Evolutionary conservation across 2,329 filamentous ascomycete genomes (phyloP).

Genomic region (Aspergillus sp.): DNA sequence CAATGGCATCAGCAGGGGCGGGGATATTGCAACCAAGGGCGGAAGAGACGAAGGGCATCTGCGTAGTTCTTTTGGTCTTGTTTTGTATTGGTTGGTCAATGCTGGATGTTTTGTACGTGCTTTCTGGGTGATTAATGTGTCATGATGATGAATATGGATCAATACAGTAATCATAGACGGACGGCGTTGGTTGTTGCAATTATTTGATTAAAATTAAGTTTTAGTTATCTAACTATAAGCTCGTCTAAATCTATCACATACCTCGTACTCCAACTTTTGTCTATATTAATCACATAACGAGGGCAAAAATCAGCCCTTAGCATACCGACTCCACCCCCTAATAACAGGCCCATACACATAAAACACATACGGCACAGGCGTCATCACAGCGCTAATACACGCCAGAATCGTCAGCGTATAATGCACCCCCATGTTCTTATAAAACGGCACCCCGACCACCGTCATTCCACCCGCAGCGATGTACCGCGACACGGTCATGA

Average conservation of each 20-base stretch:
- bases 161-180: too few species aligned
- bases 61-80: constrained; percentile 2
- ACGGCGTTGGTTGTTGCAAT: too few species aligned
- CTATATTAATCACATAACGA: not conserved
- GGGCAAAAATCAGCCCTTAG: not conserved
- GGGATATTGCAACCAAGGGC: not conserved
- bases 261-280: not conserved
- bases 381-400: constrained; percentile 30
- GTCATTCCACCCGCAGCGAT: constrained; percentile 33
- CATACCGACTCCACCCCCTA: not conserved
- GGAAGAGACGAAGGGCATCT: constrained; percentile 13
- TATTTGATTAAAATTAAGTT: too few species aligned
- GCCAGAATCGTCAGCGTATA: constrained; percentile 38
- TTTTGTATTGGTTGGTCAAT: not conserved
- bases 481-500: constrained; percentile 38
- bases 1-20: not conserved
- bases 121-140: not conserved
- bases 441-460: constrained; percentile 30
- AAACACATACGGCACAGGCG: constrained; percentile 36
- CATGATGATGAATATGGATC: not conserved
- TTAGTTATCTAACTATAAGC: too few species aligned
- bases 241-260: not conserved
- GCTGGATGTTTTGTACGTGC: not conserved
- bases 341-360: constrained; percentile 4
- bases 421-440: constrained; percentile 36